These are phyloP conservation scores for Schizophyllum amplum DNA, from an alignment of 1,284 basidiomycete species.

Conservation along the genomic window DNA sequence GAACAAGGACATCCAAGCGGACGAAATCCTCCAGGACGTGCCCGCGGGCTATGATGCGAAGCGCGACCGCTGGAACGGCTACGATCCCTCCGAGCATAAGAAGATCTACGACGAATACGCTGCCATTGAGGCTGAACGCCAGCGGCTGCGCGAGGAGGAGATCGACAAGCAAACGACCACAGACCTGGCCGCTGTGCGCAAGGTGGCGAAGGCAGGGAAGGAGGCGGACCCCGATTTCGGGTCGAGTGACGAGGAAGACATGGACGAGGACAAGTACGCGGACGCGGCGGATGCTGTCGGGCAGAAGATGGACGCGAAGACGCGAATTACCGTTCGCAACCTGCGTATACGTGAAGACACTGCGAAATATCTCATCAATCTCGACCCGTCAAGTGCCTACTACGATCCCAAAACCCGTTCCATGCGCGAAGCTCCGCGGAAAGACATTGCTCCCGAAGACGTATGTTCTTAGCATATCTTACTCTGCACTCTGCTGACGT, in stretches of 20 bases:
- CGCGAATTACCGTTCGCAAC: slow-evolving; percentile 96
- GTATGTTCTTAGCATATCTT: slow-evolving; percentile 33
- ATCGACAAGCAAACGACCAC: slow-evolving; percentile 95
- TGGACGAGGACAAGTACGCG: slow-evolving; percentile 94
- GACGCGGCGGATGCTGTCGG: slow-evolving; percentile 97
- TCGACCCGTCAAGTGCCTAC: slow-evolving; percentile 93
- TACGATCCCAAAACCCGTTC: slow-evolving; percentile 99
- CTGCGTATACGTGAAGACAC: slow-evolving; percentile 98
- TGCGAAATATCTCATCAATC: slow-evolving; percentile 96
- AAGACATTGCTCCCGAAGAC: slow-evolving; percentile 76
- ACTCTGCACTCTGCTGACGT: slow-evolving; percentile 3
- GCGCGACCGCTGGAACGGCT: slow-evolving; percentile 98
- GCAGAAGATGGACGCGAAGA: slow-evolving; percentile 96
- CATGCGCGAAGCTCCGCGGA: slow-evolving; percentile 94
- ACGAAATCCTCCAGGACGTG: slow-evolving; percentile 84
- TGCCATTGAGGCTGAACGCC: slow-evolving; percentile 85
- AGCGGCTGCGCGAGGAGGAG: slow-evolving; percentile 89
- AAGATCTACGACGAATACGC: slow-evolving; percentile 90
- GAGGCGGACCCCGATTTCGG: slow-evolving; percentile 89
- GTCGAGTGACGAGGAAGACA: slow-evolving; percentile 91
- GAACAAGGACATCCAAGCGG: slow-evolving; percentile 83
- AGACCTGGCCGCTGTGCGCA: slow-evolving; percentile 75
- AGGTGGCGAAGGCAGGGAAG: slow-evolving; percentile 79
- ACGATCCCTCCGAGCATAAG: slow-evolving; percentile 84
- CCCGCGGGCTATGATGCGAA: slow-evolving; percentile 89